Percentiles rank a stretch among this genome's conserved stretches.
phyloP scores from a whole-genome alignment of 2,329 filamentous ascomycete species.

The Drechslera avenae region DNA sequence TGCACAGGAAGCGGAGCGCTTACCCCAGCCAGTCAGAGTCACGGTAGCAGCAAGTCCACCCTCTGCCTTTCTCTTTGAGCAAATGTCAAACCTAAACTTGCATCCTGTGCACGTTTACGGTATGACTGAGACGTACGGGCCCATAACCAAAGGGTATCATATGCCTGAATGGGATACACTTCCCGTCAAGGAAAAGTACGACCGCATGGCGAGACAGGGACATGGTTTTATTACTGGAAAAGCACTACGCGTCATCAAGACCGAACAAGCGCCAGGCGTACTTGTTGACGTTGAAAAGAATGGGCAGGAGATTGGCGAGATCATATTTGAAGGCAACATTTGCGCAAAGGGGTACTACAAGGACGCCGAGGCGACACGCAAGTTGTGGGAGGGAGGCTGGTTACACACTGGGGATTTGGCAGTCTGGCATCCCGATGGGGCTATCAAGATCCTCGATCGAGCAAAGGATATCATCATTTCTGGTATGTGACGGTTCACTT shows the following conservation, averaged over 20 bases:
- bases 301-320: constrained; percentile 78
- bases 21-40: constrained; percentile 76
- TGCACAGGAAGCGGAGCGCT: constrained; percentile 71
- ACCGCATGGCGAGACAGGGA: constrained; percentile 90
- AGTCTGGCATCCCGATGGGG: constrained; percentile 89
- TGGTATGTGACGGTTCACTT: constrained; percentile 57
- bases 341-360: constrained; percentile 92
- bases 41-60: constrained; percentile 93
- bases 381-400: constrained; percentile 85
- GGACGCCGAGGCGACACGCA: constrained; percentile 80
- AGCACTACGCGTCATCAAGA: constrained; percentile 80
- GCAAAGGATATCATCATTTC: constrained; percentile 99
- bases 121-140: constrained; percentile 85
- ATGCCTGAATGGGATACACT: constrained; percentile 84
- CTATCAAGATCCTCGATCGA: constrained; percentile 88
- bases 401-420: constrained; percentile 91
- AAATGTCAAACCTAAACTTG: constrained; percentile 87
- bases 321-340: constrained; percentile 89
- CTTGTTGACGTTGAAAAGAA: constrained; percentile 71
- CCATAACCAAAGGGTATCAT: constrained; percentile 91
- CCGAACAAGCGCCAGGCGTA: constrained; percentile 69
- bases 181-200: constrained; percentile 76
- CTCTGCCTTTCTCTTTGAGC: constrained; percentile 86
- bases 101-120: constrained; percentile 94
- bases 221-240: constrained; percentile 87